These are phyloP conservation scores for Ustilago sp. DNA, from an alignment of 1,284 basidiomycete species.

Conservation along the genomic window DNA sequence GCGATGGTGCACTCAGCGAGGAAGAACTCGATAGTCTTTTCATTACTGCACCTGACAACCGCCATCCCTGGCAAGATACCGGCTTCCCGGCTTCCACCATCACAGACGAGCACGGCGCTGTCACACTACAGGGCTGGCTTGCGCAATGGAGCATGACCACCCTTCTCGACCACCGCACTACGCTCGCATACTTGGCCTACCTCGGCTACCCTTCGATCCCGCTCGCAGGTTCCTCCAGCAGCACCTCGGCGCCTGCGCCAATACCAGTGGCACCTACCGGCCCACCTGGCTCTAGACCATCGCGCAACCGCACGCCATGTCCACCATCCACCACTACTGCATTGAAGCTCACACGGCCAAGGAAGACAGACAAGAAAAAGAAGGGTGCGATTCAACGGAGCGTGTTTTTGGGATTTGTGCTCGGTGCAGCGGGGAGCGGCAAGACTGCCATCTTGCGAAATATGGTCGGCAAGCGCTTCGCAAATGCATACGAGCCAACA, in stretches of 20 bases:
- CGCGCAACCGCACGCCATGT: constrained; percentile 41
- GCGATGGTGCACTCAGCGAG: constrained; percentile 89
- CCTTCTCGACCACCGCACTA: constrained; percentile 88
- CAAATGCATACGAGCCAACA: constrained; percentile 80
- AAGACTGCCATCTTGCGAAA: constrained; percentile 88
- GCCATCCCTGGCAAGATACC: constrained; percentile 63
- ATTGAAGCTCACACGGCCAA: constrained; percentile 72
- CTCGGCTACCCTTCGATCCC: constrained; percentile 78
- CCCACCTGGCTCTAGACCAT: constrained; percentile 39
- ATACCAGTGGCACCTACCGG: constrained; percentile 33
- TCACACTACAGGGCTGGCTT: constrained; percentile 96
- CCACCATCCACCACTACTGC: constrained; percentile 59
- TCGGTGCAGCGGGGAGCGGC: constrained; percentile 94
- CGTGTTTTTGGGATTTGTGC: constrained; percentile 79
- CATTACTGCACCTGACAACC: constrained; percentile 82
- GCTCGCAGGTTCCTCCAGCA: constrained; percentile 35
- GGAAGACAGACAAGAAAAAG: constrained; percentile 78
- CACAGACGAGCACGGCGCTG: constrained; percentile 86
- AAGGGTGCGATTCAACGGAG: constrained; percentile 71
- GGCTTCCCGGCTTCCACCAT: constrained; percentile 79
- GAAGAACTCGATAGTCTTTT: constrained; percentile 90
- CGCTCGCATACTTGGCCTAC: constrained; percentile 95
- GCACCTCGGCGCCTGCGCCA: constrained; percentile 25
- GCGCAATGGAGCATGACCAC: constrained; percentile 99
- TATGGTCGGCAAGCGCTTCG: constrained; percentile 81